Evolutionary conservation across 768 basidiomycete species (phyloP).

Genomic region (Suillus occidentalis): DNA sequence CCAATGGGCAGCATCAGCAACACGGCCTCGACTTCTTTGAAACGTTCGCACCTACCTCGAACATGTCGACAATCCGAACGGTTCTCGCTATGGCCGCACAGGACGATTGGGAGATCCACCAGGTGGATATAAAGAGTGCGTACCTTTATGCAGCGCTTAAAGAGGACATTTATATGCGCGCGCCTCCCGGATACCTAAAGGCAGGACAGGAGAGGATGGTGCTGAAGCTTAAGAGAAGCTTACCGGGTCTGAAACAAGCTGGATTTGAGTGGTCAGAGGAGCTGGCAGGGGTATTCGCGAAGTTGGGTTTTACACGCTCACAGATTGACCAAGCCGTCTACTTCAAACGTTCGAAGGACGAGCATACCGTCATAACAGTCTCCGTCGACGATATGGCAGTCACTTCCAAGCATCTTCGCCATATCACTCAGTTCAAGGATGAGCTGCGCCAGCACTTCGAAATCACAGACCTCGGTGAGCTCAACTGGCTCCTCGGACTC

Average conservation of each 20-base stretch:
- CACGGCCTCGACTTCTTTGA: slow-evolving; percentile 22
- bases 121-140: too few species aligned
- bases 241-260: slow-evolving; percentile 30
- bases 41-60: slow-evolving; percentile 2
- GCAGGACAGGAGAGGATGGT: slow-evolving; percentile 21
- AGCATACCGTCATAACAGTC: not conserved
- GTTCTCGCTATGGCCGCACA: too few species aligned
- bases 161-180: slow-evolving; percentile 39
- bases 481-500: too few species aligned
- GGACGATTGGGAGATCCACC: too few species aligned
- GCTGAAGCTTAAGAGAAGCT: slow-evolving; percentile 21
- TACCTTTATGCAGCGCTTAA: not conserved
- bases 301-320: not conserved
- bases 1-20: not conserved
- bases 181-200: slow-evolving; percentile 29
- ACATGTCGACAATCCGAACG: not conserved
- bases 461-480: too few species aligned
- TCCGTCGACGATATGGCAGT: too few species aligned
- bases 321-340: not conserved
- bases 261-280: slow-evolving; percentile 32
- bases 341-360: not conserved
- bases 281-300: not conserved
- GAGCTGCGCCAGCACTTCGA: too few species aligned
- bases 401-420: too few species aligned
- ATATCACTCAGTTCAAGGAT: too few species aligned